A percentile compares a stretch with the other conserved stretches of the same genome.
Evolutionary conservation across 345 rosid species (phyloP).

Genomic region (Mangifera indica): DNA sequence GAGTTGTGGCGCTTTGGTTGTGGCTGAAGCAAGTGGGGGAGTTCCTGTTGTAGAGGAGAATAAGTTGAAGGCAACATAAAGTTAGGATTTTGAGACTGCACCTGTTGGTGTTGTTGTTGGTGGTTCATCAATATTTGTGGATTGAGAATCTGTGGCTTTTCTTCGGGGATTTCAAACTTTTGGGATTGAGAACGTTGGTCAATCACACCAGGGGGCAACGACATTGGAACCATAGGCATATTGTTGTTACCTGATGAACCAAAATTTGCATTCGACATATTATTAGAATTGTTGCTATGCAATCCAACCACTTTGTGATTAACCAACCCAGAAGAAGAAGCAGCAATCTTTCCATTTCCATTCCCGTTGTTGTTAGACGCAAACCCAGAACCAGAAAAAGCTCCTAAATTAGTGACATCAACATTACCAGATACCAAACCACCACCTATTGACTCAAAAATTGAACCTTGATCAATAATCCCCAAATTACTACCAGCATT

Average conservation of each 20-base stretch:
- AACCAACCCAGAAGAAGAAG: constrained; percentile 27
- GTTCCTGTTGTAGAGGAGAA: constrained; percentile 27
- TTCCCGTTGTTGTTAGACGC: constrained; percentile 27
- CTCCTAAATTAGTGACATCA: constrained; percentile 25
- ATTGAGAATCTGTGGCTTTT: constrained; percentile 39
- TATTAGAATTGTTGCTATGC: constrained; percentile 15
- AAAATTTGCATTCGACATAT: constrained; percentile 28
- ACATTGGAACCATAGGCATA: constrained; percentile 19
- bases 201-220: constrained; percentile 28
- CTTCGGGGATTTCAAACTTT: constrained; percentile 33
- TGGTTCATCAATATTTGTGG: constrained; percentile 40
- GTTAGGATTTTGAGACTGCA: constrained; percentile 31
- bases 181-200: constrained; percentile 26
- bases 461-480: constrained; percentile 37
- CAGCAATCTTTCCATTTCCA: constrained; percentile 29
- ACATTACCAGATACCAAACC: constrained; percentile 22
- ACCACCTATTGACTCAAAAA: constrained; percentile 30
- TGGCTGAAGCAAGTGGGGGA: constrained; percentile 37
- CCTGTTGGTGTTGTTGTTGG: constrained; percentile 30
- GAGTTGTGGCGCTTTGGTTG: constrained; percentile 45
- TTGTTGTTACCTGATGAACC: constrained; percentile 21
- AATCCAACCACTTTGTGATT: constrained; percentile 27
- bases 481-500: constrained; percentile 36
- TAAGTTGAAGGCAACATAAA: constrained; percentile 34
- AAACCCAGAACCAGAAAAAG: constrained; percentile 33